Evolutionary conservation across 345 rosid species (phyloP).

Genomic region (Hypericum androsaemum): DNA sequence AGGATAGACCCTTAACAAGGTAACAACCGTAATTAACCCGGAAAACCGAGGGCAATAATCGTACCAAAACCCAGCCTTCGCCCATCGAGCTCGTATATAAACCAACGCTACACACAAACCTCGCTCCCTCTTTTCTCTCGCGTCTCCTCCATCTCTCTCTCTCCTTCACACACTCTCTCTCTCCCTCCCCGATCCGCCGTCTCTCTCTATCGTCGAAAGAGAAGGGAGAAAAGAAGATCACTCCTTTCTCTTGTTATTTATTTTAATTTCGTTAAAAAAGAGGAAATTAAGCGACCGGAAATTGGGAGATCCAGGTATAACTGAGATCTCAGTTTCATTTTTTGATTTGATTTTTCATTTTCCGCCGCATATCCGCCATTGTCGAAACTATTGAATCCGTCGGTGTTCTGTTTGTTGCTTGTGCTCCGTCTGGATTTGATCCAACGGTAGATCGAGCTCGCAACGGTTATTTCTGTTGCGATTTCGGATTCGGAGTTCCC

Average conservation of each 20-base stretch:
- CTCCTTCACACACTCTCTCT: neutral
- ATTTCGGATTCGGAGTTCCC: too few relatives aligned
- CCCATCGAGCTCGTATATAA: too few relatives aligned
- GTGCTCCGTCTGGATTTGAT: constrained; percentile 6
- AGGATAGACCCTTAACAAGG: too few relatives aligned
- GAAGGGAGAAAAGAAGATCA: neutral
- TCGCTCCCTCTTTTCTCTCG: neutral
- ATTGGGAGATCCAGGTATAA: too few relatives aligned
- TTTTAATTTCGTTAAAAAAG: neutral
- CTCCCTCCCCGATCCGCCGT: constrained; percentile 3
- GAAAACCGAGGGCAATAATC: too few relatives aligned
- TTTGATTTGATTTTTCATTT: neutral
- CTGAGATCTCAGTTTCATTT: too few relatives aligned
- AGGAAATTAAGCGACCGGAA: too few relatives aligned
- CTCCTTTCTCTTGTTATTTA: neutral
- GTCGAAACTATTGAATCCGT: neutral
- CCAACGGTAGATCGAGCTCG: constrained; percentile 3
- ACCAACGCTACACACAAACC: neutral
- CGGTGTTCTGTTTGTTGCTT: neutral
- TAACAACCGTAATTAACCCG: too few relatives aligned
- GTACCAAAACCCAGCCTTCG: too few relatives aligned
- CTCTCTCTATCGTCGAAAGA: neutral
- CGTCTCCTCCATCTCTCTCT: neutral
- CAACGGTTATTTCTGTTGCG: too few relatives aligned
- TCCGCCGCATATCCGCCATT: neutral